Evolutionary conservation across 805 yeast genomes (phyloP), one percentile per base, ranked within the genome.

Genomic region (Saccharomycopsis fodiens): DNA sequence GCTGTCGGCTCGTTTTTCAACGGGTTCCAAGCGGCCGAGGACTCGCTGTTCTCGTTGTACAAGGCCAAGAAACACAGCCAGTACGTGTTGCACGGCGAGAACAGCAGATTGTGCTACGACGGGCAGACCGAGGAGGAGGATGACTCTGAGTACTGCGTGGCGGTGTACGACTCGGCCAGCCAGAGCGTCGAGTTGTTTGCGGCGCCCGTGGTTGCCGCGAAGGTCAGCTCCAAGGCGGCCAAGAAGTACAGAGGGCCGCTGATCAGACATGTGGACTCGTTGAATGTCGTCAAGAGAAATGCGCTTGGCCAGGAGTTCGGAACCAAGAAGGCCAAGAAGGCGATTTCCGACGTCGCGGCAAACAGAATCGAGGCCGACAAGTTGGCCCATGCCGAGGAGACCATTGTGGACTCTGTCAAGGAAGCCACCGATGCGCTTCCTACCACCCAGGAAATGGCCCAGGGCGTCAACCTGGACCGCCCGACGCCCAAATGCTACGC

Each of bases 271-370:
- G 75, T 74, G 29, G 68, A 68, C 46, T 70, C 67, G 3, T 64
- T 69, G 49, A 57, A 58, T 55, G 67, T 73, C 48, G 67, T 70
- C 15, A 86, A 85, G 65, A 76, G 97, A 61, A 85, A 77, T 46
- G 83, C 86, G 1, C 73, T 93, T 59, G 98, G 98, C 59, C 91
- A 87, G 65, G 94, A 93, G 2, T 93, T 93, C 57, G 98, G 98
- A 73, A 91, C 98, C 47, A 89, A 85, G 68, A 89, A 80, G 68
- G 97, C 97, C 52, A 91, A 87, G 68, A 83, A 86, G 56, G 95
- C 95, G 30, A 84, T 93, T 57, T 68, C 76, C 42, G 91, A 82
- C 60, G 65, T 79, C 57, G 93, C 82, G 57, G 78, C 83, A 62
- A 93, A 93, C 66, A 74, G 84, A 56, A 80, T 93, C 58, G 97